Base-by-base conservation (phyloP, 495 filamentous ascomycete genomes). In the Aspergillus indologenus region DNA sequence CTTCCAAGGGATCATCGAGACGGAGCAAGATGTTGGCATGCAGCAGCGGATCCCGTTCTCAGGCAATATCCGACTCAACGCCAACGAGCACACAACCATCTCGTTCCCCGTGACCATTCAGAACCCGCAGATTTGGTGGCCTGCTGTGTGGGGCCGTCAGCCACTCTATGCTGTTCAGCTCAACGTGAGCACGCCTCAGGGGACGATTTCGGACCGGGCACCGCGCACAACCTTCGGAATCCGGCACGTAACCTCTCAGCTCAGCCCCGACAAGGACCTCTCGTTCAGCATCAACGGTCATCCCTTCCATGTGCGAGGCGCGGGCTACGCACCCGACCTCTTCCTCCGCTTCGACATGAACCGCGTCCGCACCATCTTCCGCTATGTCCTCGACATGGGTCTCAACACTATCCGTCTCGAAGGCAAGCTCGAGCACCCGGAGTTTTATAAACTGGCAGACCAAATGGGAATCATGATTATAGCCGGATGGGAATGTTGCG, bases 81-180 rank as follows among this genome's bases (percentile, higher is more conserved):
- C 76, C 31, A 66, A 69, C 1, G 66, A 69, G 22, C 74, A 76
- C 12, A 66, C 75, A 3, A 75, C 71, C 4, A 60, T 82, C 0
- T 63, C 67, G 0, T 63, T 76, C 1, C 68, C 68, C 5, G 61
- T 79, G 3, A 31, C 79, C 17, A 71, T 85, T 0, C 53, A 71
- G 3, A 75, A 83, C 23, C 86, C 89, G 2, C 68, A 81, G 19
- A 76, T 94, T 20, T 96, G 91, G 91, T 92, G 87, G 74, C 90
- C 91, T 15, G 73, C 82, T n/a, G 72, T 80, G 7, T 91, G 91
- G 76, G 91, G 91, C 24, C 68, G 80, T 53, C 90, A 92, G 61
- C 85, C 87, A 0, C 71, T 93, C 12, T 94, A 93, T 65, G 79
- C 66, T 65, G 48, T 84, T 69, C 54, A 70, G 4, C 53, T 83